Evolutionary conservation across 805 yeast species (phyloP).

Genomic region (Candida loeiensis): DNA sequence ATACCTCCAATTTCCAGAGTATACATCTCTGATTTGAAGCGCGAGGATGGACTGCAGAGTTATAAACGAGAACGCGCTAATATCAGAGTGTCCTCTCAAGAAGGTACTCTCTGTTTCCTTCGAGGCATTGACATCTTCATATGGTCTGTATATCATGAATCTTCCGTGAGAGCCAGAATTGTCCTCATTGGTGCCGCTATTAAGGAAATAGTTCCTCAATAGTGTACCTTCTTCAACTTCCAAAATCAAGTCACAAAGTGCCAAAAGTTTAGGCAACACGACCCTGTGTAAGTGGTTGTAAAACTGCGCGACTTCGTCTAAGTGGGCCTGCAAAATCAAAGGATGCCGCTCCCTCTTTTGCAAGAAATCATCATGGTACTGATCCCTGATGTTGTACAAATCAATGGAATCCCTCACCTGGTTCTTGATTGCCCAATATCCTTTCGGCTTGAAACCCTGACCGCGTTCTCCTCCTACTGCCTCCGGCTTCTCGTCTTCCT

Average conservation of each 20-base stretch:
- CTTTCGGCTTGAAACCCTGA: slow-evolving; percentile 11
- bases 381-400: slow-evolving; percentile 8
- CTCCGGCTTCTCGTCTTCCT: slow-evolving; percentile 20
- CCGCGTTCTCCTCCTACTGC: slow-evolving; percentile 12
- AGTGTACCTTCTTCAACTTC: slow-evolving; percentile 45
- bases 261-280: slow-evolving; percentile 8
- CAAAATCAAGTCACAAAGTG: slow-evolving; percentile 57
- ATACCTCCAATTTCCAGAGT: slow-evolving; percentile 36
- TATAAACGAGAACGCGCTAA: slow-evolving; percentile 38
- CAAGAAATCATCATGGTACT: slow-evolving; percentile 6
- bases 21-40: slow-evolving; percentile 37
- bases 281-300: slow-evolving; percentile 8
- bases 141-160: slow-evolving; percentile 26
- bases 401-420: slow-evolving; percentile 10
- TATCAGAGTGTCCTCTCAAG: slow-evolving; percentile 49
- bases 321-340: slow-evolving; percentile 8
- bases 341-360: slow-evolving; percentile 8
- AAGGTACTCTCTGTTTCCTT: slow-evolving; percentile 36
- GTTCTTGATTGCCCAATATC: slow-evolving; percentile 12
- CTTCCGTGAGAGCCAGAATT: slow-evolving; percentile 24
- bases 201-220: slow-evolving; percentile 3
- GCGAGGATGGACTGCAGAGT: slow-evolving; percentile 40
- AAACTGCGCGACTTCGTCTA: slow-evolving; percentile 9
- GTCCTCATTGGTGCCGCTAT: slow-evolving; percentile 13
- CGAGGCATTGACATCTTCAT: slow-evolving; percentile 23